phyloP scores from a whole-genome alignment of 345 rosid species.

The Sonneratia caseolaris region DNA sequence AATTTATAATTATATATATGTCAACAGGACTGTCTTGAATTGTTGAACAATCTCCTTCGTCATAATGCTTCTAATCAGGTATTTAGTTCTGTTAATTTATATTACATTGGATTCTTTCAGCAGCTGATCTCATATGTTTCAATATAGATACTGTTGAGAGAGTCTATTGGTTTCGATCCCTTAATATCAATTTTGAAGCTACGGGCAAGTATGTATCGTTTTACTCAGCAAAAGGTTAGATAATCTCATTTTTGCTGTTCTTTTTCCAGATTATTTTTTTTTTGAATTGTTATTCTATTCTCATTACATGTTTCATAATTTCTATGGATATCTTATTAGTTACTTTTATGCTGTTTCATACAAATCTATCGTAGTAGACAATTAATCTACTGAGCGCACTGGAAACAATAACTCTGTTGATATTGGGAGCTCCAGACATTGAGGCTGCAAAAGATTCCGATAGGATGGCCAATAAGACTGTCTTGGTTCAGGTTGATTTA shows the following conservation, averaged over 20 bases:
- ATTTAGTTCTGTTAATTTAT: conserved; percentile 9
- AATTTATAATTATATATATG: neutral
- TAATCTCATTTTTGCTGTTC: conserved; percentile 21
- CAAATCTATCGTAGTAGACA: conserved; percentile 80
- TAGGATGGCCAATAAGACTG: conserved; percentile 68
- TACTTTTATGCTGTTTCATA: conserved; percentile 25
- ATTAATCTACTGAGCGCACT: conserved; percentile 74
- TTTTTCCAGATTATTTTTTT: neutral
- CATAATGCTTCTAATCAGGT: conserved; percentile 89
- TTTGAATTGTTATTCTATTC: neutral
- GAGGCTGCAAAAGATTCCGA: conserved; percentile 71
- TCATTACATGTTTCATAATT: neutral
- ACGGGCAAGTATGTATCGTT: conserved; percentile 70
- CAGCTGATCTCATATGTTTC: conserved; percentile 18
- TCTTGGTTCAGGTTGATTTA: conserved; percentile 72
- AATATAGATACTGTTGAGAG: conserved; percentile 70
- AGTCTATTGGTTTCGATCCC: conserved; percentile 86
- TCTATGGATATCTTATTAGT: conserved; percentile 25
- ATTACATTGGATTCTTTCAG: conserved; percentile 6
- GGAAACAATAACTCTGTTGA: conserved; percentile 77
- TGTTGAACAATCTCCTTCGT: conserved; percentile 86
- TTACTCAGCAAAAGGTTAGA: conserved; percentile 96
- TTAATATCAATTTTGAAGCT: conserved; percentile 64
- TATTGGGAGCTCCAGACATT: conserved; percentile 55
- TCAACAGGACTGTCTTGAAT: conserved; percentile 81